Percentiles rank a stretch among this genome's conserved stretches.
Conservation (phyloP, 1,139 yeast genomes). For the Lodderomyces beijingensis region DNA sequence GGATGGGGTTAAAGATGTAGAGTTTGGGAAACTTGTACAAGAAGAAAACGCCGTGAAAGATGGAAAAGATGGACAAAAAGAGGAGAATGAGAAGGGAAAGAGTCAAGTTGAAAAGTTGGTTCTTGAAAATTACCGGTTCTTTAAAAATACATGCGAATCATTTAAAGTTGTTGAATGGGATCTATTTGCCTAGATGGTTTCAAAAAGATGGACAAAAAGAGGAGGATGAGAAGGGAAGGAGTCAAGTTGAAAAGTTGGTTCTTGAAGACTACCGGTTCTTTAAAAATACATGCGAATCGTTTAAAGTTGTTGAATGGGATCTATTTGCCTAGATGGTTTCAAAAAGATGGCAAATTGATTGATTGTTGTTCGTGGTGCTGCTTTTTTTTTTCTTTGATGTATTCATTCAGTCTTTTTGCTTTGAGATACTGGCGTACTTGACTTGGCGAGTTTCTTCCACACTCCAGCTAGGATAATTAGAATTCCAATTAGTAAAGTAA, state of each 20-base stretch:
- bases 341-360: no score
- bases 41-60: not conserved
- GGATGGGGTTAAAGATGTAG: constrained; percentile 12
- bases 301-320: constrained; percentile 24
- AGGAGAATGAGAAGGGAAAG: constrained; percentile 7
- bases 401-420: no score
- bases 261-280: constrained; percentile 17
- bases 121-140: constrained; percentile 14
- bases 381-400: no score
- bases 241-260: no score
- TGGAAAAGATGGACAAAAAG: not conserved
- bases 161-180: constrained; percentile 25
- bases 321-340: constrained; percentile 19
- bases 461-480: constrained; percentile 10
- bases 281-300: constrained; percentile 16
- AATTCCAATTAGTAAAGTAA: constrained; percentile 12
- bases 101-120: constrained; percentile 14
- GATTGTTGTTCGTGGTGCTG: no score
- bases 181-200: constrained; percentile 19
- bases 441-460: constrained; percentile 5
- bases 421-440: no score
- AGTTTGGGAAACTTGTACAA: not conserved
- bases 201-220: no score
- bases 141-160: constrained; percentile 16
- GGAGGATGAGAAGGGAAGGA: no score